phyloP scores from a whole-genome alignment of 2,329 filamentous ascomycete species.

The Beauveria sp. region DNA sequence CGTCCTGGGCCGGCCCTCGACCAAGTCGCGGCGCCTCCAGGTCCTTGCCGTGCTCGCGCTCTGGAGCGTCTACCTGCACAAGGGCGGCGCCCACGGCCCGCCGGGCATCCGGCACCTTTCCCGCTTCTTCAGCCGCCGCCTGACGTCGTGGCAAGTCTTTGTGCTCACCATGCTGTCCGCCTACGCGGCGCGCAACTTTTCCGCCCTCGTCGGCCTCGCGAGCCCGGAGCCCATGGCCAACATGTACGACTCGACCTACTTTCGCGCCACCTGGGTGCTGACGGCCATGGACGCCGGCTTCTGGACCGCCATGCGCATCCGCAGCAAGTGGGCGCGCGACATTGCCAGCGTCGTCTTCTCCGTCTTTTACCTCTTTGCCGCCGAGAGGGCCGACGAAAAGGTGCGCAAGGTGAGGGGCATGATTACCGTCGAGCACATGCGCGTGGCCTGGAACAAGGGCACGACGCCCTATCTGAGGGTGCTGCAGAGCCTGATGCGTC shows the following conservation, averaged over 20 bases:
- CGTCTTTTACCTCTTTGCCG: slow-evolving; percentile 83
- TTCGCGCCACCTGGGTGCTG: slow-evolving; percentile 92
- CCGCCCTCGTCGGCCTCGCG: slow-evolving; percentile 82
- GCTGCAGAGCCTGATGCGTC: slow-evolving; percentile 64
- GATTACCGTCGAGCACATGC: slow-evolving; percentile 82
- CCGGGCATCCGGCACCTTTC: slow-evolving; percentile 66
- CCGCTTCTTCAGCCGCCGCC: slow-evolving; percentile 55
- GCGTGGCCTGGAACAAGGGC: slow-evolving; percentile 92
- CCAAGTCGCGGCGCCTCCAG: slow-evolving; percentile 86
- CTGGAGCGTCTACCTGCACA: slow-evolving; percentile 76
- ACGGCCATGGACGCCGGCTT: slow-evolving; percentile 94
- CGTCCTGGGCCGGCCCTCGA: slow-evolving; percentile 82
- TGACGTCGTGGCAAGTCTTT: slow-evolving; percentile 86
- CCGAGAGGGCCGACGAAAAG: slow-evolving; percentile 93
- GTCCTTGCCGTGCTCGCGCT: slow-evolving; percentile 86
- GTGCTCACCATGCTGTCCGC: slow-evolving; percentile 84
- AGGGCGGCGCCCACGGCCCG: slow-evolving; percentile 84
- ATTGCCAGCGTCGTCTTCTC: slow-evolving; percentile 77
- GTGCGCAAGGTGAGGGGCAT: slow-evolving; percentile 82
- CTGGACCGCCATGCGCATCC: slow-evolving; percentile 96
- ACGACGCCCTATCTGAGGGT: slow-evolving; percentile 78
- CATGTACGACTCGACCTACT: slow-evolving; percentile 87
- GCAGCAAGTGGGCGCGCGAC: slow-evolving; percentile 69
- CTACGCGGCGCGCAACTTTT: slow-evolving; percentile 88
- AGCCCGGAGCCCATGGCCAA: slow-evolving; percentile 90